These are phyloP conservation scores for Pythium plurisporium DNA, from an alignment of 352 stramenopile genomes.

Conservation along the genomic window DNA sequence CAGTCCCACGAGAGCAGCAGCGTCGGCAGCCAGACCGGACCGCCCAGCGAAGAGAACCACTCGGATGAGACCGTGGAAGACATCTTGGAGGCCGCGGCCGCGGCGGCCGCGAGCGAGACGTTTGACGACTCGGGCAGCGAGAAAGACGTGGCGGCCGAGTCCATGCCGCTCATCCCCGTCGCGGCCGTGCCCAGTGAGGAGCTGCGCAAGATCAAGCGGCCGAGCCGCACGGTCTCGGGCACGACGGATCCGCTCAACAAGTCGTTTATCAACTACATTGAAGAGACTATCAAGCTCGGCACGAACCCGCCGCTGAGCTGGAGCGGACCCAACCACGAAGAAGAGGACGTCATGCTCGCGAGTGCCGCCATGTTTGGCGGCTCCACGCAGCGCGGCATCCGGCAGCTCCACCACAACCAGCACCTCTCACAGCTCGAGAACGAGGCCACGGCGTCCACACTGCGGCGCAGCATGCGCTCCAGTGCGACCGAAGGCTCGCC, in stretches of 20 bases:
- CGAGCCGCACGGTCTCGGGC: conserved; percentile 14
- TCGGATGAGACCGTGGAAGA: conserved; percentile 32
- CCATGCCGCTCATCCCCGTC: conserved; percentile 11
- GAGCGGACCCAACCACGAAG: conserved; percentile 54
- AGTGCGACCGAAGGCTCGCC: conserved; percentile 15
- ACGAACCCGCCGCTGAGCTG: conserved; percentile 49
- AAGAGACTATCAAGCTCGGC: conserved; percentile 33
- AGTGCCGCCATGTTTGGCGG: conserved; percentile 68
- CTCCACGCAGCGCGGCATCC: conserved; percentile 60
- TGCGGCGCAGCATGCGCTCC: conserved; percentile 27
- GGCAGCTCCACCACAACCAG: conserved; percentile 72
- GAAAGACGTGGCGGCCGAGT: conserved; percentile 4
- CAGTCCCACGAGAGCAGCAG: conserved; percentile 42
- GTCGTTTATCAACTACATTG: conserved; percentile 34
- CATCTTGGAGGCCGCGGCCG: conserved; percentile 16
- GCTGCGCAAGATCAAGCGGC: conserved; percentile 4
- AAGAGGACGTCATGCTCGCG: conserved; percentile 69
- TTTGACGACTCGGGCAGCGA: conserved; percentile 17
- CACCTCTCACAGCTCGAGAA: conserved; percentile 66
- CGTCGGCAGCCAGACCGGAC: conserved; percentile 18
- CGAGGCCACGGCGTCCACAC: conserved; percentile 24
- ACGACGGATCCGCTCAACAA: conserved; percentile 9
- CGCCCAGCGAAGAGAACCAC: conserved; percentile 36
- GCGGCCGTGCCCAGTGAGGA: background rate
- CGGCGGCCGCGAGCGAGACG: conserved; percentile 5